phyloP scores from a whole-genome alignment of 345 rosid species.

The Sisymbrium irio region DNA sequence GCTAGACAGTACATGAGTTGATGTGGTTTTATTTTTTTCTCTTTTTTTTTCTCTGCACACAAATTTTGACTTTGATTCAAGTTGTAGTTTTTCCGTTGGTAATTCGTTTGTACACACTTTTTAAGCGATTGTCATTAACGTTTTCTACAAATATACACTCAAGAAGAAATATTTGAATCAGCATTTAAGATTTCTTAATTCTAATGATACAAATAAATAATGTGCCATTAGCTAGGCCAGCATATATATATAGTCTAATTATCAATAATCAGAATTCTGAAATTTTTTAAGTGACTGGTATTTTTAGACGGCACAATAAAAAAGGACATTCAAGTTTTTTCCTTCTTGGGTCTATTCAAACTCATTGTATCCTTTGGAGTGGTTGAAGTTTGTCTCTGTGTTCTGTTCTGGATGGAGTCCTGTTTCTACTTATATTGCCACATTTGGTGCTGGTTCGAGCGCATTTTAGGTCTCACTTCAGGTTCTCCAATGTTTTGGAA shows the following conservation, averaged over 20 bases:
- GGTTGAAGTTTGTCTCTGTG: too few relatives aligned
- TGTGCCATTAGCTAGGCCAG: background rate
- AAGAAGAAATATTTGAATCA: background rate
- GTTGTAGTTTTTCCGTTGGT: background rate
- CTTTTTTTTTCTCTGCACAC: background rate
- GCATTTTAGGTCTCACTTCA: too few relatives aligned
- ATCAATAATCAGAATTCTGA: background rate
- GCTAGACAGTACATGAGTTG: background rate
- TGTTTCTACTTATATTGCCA: too few relatives aligned
- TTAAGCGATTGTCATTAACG: background rate
- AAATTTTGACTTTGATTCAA: slow-evolving; percentile 20
- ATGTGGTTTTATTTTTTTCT: background rate
- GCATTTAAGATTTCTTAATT: background rate
- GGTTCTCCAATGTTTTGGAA: too few relatives aligned
- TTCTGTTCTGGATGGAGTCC: too few relatives aligned
- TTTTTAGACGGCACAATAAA: background rate
- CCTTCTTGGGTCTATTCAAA: too few relatives aligned
- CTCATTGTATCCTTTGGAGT: too few relatives aligned
- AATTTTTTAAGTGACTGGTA: background rate
- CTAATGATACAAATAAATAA: background rate
- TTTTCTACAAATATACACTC: background rate
- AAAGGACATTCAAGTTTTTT: background rate
- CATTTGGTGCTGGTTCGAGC: too few relatives aligned
- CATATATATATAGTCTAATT: background rate
- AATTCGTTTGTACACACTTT: background rate